These are phyloP conservation scores for Diaporthe longicolla DNA, from an alignment of 2,329 filamentous ascomycete species.

Conservation along the genomic window DNA sequence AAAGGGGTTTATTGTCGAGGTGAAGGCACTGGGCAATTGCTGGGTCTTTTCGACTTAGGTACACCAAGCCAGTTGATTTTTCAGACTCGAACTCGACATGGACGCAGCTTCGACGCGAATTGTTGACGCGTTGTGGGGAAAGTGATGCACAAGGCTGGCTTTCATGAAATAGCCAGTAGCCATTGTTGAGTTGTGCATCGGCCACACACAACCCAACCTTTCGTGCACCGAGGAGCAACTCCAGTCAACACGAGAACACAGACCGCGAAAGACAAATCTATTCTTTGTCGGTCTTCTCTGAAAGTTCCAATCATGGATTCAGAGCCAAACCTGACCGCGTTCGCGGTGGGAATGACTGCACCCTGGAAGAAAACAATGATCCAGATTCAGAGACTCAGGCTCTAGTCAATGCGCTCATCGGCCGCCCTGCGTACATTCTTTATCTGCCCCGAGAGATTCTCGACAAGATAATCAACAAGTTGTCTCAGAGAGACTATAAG, in stretches of 20 bases:
- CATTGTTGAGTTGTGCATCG: neutral
- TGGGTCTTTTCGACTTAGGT: neutral
- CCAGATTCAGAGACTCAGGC: neutral
- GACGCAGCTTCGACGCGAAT: neutral
- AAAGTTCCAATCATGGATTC: neutral
- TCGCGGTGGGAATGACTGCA: neutral
- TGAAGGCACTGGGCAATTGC: neutral
- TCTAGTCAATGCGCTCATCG: neutral
- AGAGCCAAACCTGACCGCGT: neutral
- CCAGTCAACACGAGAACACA: neutral
- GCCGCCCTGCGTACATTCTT: neutral
- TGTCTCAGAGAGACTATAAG: neutral
- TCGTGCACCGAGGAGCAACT: neutral
- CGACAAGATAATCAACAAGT: neutral
- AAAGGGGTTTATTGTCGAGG: constrained; percentile 34
- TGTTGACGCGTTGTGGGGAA: neutral
- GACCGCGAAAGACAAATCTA: no score
- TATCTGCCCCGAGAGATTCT: neutral
- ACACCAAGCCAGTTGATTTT: neutral
- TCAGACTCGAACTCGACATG: neutral
- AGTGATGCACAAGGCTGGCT: neutral
- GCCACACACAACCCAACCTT: neutral
- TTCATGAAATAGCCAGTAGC: neutral
- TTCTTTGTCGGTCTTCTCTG: neutral
- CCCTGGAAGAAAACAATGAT: neutral